A percentile compares a stretch with the other conserved stretches of the same genome.
phyloP scores from a whole-genome alignment of 2,329 filamentous ascomycete species.

The Aspergillus ochraceus region DNA sequence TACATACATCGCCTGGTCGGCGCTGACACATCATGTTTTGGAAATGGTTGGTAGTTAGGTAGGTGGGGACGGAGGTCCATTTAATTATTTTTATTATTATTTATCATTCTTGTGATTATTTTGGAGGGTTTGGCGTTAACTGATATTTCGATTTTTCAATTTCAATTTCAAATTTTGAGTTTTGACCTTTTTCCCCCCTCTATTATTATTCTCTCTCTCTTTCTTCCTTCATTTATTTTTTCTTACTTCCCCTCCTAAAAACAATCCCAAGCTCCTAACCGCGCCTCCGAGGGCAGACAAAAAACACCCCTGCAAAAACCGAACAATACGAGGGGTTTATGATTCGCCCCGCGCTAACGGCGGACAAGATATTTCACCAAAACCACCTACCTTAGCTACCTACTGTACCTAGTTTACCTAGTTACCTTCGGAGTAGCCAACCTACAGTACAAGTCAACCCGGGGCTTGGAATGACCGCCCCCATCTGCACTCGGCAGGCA shows the following conservation, averaged over 20 bases:
- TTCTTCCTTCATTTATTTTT: not conserved
- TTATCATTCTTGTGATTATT: too few species aligned
- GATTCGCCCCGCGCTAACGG: not conserved
- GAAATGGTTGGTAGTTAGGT: not conserved
- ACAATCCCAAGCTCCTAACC: too few species aligned
- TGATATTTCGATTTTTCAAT: too few species aligned
- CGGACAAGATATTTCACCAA: not conserved
- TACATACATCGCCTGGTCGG: not conserved
- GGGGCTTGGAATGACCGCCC: not conserved
- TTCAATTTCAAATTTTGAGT: too few species aligned
- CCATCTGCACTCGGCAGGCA: not conserved
- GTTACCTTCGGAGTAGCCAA: too few species aligned
- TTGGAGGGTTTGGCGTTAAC: too few species aligned
- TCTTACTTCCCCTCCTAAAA: not conserved
- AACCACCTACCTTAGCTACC: not conserved
- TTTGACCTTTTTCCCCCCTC: too few species aligned
- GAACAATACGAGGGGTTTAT: not conserved
- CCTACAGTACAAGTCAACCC: not conserved
- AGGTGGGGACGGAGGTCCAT: not conserved
- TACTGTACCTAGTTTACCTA: not conserved
- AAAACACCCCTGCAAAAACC: not conserved
- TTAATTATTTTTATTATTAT: too few species aligned
- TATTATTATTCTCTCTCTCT: too few species aligned
- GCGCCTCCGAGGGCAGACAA: not conserved
- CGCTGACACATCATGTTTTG: slow-evolving; percentile 4